Evolutionary conservation across 768 basidiomycete genomes (phyloP), one percentile per base, ranked within the genome.

Genomic region (Trametes cingulata): DNA sequence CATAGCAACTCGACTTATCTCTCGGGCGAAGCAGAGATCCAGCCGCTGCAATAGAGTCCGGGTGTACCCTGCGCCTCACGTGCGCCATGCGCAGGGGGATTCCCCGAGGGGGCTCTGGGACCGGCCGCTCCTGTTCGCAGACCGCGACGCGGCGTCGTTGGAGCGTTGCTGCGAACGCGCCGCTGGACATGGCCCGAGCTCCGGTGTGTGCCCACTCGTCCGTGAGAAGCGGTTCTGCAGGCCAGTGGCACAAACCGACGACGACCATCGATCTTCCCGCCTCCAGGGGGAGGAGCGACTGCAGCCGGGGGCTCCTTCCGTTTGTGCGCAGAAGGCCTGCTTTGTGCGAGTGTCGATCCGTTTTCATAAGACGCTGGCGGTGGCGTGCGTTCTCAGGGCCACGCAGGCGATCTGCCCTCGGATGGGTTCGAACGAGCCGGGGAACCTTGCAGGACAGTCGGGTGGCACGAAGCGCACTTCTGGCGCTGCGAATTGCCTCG

Each of bases 191-290:
- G 55, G 55, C 46, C 55, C 55, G 55, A 29, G 46, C 25, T 56
- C 55, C 55, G 55, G 22, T 56, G 33, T n/a, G 2, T 22, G 3
- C 35, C 33, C 15, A n/a, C 33, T 36, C 25, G 46, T 6, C 47
- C 56, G 56, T 57, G 56, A 22, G 56, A 57, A 40, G 39, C 47
- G 46, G 27, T 27, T n/a, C 27, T 33, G 46, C 46, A 15, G 7
- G 3, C 27, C 8, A 22, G 15, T 25, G 20, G 53, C 27, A 24
- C 27, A 20, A 8, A 10, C 37, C 49, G 53, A 25, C 27, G 24
- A 25, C 41, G n/a, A 25, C 35, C 53, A 57, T 57, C 56, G 56
- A 57, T 57, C 37, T 57, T 57, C 56, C 46, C 56, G 56, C 36
- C 56, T 41, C 33, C 35, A 15, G 14, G 43, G 46, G 15, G 24